These are phyloP conservation scores for Crotalaria pallida DNA, from an alignment of 306 rosid genomes.

Conservation along the genomic window DNA sequence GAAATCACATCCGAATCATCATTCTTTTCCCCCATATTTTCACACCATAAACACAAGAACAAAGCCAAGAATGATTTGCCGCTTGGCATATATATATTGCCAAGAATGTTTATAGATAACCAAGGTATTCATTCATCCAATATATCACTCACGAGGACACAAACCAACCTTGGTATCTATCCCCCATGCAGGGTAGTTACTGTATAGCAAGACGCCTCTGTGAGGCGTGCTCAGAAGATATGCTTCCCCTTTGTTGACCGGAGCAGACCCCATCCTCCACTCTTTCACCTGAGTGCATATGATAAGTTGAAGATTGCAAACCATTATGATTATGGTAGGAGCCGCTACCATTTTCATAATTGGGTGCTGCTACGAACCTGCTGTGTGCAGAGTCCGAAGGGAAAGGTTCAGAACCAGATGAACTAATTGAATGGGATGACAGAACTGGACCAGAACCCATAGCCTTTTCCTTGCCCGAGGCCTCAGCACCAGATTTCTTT, in stretches of 20 bases:
- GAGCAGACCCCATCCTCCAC: slow-evolving; percentile 71
- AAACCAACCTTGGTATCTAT: slow-evolving; percentile 45
- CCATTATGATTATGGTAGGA: slow-evolving; percentile 45
- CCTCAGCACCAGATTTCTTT: slow-evolving; percentile 48
- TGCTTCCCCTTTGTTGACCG: slow-evolving; percentile 54
- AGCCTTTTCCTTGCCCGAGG: slow-evolving; percentile 47
- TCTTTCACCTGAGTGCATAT: slow-evolving; percentile 54
- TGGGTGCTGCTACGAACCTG: slow-evolving; percentile 20
- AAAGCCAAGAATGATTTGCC: slow-evolving; percentile 99
- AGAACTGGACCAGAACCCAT: slow-evolving; percentile 53
- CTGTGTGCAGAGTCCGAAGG: slow-evolving; percentile 46
- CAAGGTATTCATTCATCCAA: slow-evolving; percentile 30
- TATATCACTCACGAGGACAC: slow-evolving; percentile 30
- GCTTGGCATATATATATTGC: slow-evolving; percentile 50
- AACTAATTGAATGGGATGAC: slow-evolving; percentile 71
- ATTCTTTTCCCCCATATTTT: slow-evolving; percentile 38
- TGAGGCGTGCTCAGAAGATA: slow-evolving; percentile 50
- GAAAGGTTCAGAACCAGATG: slow-evolving; percentile 80
- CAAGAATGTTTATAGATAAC: slow-evolving; percentile 46
- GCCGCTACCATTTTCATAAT: slow-evolving; percentile 47
- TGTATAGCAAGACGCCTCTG: slow-evolving; percentile 78
- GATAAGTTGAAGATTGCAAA: slow-evolving; percentile 53
- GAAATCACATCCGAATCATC: slow-evolving; percentile 36
- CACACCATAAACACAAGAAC: slow-evolving; percentile 49
- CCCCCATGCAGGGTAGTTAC: slow-evolving; percentile 35